Conservation (phyloP, 2,329 filamentous ascomycete genomes). For the Fusarium buharicum region DNA sequence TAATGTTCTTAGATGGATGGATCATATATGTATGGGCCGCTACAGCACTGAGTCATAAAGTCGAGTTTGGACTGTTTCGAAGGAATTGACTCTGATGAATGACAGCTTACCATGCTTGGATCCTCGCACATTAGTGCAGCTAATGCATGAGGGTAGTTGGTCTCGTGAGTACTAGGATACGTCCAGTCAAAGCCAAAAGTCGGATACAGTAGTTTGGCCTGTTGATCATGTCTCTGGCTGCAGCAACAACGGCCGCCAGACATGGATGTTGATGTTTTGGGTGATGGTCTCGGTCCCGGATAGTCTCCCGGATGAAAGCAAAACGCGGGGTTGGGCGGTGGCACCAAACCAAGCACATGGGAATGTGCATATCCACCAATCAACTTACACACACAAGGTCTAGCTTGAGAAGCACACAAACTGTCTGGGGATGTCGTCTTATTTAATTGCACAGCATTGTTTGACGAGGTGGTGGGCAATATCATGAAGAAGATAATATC, state of each 20-base stretch:
- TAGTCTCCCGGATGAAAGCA: conserved; percentile 23
- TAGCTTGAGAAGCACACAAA: not conserved
- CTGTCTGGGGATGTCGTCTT: not conserved
- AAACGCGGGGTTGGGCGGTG: conserved; percentile 34
- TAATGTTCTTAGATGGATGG: too few relatives aligned
- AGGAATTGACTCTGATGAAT: not conserved
- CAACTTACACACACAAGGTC: conserved; percentile 44
- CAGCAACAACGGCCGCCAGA: conserved; percentile 21
- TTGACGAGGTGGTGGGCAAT: too few relatives aligned
- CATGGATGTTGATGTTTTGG: conserved; percentile 24
- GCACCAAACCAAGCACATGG: conserved; percentile 16
- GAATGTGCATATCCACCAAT: conserved; percentile 39
- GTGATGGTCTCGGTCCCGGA: conserved; percentile 7
- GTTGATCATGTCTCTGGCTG: conserved; percentile 31
- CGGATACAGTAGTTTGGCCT: conserved; percentile 14
- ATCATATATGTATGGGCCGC: too few relatives aligned
- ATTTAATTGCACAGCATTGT: too few relatives aligned
- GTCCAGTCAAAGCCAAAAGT: not conserved
- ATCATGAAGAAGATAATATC: not conserved
- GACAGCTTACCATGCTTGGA: not conserved
- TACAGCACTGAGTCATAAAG: not conserved
- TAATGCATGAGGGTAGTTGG: not conserved
- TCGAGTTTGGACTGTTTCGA: not conserved
- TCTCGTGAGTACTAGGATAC: conserved; percentile 10
- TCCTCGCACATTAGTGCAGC: too few relatives aligned